Conservation (phyloP, 2,329 filamentous ascomycete species). For the Byssothecium circinans region DNA sequence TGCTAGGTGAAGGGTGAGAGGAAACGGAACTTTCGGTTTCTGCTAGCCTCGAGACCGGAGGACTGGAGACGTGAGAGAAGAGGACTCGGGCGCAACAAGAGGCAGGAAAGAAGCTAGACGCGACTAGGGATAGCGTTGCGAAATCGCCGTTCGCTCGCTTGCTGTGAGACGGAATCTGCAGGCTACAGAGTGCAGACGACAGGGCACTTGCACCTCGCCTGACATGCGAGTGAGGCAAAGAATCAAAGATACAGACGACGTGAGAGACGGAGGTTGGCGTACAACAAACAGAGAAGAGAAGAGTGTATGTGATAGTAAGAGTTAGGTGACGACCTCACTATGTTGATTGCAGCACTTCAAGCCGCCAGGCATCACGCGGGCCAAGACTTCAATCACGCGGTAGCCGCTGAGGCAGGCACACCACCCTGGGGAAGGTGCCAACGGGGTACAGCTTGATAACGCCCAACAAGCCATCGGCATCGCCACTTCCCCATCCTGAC, state of each 20-base stretch:
- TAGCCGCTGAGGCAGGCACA: slow-evolving; percentile 5
- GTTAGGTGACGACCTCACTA: no score
- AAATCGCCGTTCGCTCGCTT: slow-evolving; percentile 5
- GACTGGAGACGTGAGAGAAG: background rate
- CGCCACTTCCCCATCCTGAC: background rate
- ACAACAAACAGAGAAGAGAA: background rate
- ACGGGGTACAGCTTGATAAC: no score
- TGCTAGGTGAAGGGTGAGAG: slow-evolving; percentile 1
- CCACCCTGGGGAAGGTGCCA: slow-evolving; percentile 1
- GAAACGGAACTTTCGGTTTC: background rate
- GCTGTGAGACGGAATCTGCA: background rate
- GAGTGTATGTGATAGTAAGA: background rate
- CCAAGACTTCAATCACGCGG: slow-evolving; percentile 10
- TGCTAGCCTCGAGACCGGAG: slow-evolving; percentile 1
- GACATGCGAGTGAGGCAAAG: no score
- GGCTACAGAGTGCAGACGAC: no score
- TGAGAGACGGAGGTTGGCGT: background rate
- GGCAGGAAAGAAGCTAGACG: background rate
- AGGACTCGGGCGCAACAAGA: slow-evolving; percentile 1
- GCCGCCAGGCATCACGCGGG: slow-evolving; percentile 13
- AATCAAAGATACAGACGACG: background rate
- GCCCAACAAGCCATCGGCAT: background rate
- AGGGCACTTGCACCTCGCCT: background rate
- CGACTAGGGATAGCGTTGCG: slow-evolving; percentile 15
- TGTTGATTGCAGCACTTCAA: no score